Conservation (phyloP, 768 basidiomycete genomes). For the Termitomyces sp. region DNA sequence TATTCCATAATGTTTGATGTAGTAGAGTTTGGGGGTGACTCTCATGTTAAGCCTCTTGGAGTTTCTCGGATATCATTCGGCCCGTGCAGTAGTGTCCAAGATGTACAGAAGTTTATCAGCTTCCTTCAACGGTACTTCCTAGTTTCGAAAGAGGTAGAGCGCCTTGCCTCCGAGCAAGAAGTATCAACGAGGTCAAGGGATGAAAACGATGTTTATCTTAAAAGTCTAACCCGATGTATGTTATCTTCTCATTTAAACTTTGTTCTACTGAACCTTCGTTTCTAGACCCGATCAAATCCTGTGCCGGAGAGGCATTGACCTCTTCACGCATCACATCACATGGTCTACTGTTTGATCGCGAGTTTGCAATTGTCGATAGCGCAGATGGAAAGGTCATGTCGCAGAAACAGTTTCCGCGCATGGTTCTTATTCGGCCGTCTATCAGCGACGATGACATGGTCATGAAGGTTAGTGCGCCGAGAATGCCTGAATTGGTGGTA, state of each 20-base stretch:
- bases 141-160: conserved; percentile 2
- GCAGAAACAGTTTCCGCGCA: conserved; percentile 14
- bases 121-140: conserved; percentile 11
- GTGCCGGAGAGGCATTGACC: conserved; percentile 8
- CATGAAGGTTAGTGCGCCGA: conserved; percentile 9
- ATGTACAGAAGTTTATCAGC: conserved; percentile 8
- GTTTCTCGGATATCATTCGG: conserved; percentile 15
- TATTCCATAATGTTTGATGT: not conserved
- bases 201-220: not conserved
- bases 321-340: conserved; percentile 4
- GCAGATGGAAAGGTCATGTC: conserved; percentile 9
- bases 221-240: conserved; percentile 14
- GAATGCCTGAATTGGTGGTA: conserved; percentile 8
- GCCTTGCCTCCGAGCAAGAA: not conserved
- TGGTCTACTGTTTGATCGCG: conserved; percentile 12
- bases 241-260: not conserved
- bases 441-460: conserved; percentile 3
- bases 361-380: conserved; percentile 11
- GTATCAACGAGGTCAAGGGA: no score
- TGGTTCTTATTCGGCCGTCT: conserved; percentile 13
- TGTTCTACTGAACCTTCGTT: not conserved
- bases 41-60: conserved; percentile 6
- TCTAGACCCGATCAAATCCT: conserved; percentile 15
- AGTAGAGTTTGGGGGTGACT: conserved; percentile 15
- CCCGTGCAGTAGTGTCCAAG: conserved; percentile 8